Percentiles rank a stretch among this genome's conserved stretches.
These are phyloP conservation scores for Fusarium sulawesiense DNA, from an alignment of 2,329 filamentous ascomycete species.

Conservation along the genomic window DNA sequence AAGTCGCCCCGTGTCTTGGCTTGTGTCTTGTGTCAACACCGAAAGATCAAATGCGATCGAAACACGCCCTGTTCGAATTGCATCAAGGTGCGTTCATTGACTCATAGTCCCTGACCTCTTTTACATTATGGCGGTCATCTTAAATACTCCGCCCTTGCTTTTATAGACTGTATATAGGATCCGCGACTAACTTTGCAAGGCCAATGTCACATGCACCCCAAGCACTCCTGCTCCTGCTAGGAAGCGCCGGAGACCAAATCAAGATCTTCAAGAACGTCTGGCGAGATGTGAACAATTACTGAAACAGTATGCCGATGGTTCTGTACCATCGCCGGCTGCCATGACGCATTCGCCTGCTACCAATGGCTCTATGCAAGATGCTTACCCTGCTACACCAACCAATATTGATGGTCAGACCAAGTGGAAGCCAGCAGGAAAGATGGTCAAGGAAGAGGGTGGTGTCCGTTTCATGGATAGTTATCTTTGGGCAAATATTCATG, in stretches of 20 bases:
- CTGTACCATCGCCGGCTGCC: conserved; percentile 43
- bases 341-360: conserved; percentile 35
- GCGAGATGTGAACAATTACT: conserved; percentile 69
- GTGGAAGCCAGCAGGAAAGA: conserved; percentile 63
- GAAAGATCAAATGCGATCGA: conserved; percentile 72
- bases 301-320: conserved; percentile 65
- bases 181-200: conserved; percentile 53
- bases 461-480: conserved; percentile 69
- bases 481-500: conserved; percentile 64
- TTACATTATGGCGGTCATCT: background rate
- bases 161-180: background rate
- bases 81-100: conserved; percentile 61
- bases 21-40: conserved; percentile 69
- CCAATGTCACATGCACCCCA: conserved; percentile 69
- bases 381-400: conserved; percentile 43
- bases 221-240: conserved; percentile 70
- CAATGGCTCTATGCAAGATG: conserved; percentile 43
- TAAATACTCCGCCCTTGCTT: background rate
- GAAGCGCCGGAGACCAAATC: conserved; percentile 69
- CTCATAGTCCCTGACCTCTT: background rate
- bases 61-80: conserved; percentile 70
- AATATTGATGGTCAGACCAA: conserved; percentile 49
- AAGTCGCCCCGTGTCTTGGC: conserved; percentile 62
- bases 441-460: conserved; percentile 66
- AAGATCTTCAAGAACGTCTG: conserved; percentile 70